Conservation (phyloP, 257 asterid genomes). For the Solanum lycopersicoides region DNA sequence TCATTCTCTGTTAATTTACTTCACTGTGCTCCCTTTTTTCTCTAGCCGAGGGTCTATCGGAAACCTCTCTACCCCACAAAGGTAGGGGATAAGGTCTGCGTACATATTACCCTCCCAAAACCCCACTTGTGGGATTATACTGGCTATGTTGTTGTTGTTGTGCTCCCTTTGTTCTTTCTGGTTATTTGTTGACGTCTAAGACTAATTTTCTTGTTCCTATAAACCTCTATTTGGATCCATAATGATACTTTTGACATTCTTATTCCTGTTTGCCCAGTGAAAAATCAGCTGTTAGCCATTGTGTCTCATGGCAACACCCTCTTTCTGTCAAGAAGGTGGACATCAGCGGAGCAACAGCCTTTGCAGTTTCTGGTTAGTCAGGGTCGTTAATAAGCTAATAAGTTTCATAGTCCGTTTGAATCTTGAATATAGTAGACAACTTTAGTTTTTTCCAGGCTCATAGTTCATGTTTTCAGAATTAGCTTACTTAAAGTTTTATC, state of each 20-base stretch:
- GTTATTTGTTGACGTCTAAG: background rate
- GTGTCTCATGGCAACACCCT: constrained; percentile 54
- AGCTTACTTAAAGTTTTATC: background rate
- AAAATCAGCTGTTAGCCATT: constrained; percentile 81
- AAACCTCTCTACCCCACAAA: background rate
- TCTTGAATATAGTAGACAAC: background rate
- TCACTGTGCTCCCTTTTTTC: background rate
- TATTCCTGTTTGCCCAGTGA: constrained; percentile 34
- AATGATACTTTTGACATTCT: background rate
- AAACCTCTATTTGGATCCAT: background rate
- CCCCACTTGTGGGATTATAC: background rate
- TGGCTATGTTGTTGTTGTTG: background rate
- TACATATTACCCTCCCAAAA: background rate
- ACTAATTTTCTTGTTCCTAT: background rate
- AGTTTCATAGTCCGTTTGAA: background rate
- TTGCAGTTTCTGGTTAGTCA: constrained; percentile 74
- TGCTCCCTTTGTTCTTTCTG: background rate
- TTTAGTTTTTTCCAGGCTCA: background rate
- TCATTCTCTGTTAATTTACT: background rate
- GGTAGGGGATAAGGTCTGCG: background rate
- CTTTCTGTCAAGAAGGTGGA: constrained; percentile 58
- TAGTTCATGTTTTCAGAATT: background rate
- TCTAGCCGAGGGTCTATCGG: background rate
- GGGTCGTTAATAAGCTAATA: background rate
- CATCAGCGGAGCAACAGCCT: constrained; percentile 67